Evolutionary conservation across 306 rosid species (phyloP).

Genomic region (Quercus cerris): DNA sequence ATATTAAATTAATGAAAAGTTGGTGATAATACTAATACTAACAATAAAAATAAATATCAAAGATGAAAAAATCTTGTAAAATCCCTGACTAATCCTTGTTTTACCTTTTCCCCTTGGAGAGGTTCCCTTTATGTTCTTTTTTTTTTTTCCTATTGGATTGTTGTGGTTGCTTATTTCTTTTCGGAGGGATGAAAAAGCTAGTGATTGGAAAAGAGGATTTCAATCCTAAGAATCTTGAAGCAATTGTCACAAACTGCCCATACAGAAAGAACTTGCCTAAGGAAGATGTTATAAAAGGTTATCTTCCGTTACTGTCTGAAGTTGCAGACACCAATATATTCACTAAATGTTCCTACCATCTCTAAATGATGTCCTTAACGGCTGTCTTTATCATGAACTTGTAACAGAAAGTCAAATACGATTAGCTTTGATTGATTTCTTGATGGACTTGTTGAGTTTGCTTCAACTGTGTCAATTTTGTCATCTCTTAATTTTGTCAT

Average conservation of each 20-base stretch:
- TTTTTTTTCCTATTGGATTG: constrained; percentile 1
- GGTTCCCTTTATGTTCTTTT: not conserved
- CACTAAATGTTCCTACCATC: not conserved
- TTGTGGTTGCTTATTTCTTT: constrained; percentile 37
- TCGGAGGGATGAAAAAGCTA: constrained; percentile 86
- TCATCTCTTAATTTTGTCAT: too few species aligned
- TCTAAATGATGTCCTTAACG: constrained; percentile 25
- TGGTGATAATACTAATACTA: too few species aligned
- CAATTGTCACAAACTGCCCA: constrained; percentile 74
- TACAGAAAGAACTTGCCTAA: constrained; percentile 78
- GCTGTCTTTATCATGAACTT: constrained; percentile 32
- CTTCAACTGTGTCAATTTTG: not conserved
- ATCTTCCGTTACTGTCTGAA: constrained; percentile 20
- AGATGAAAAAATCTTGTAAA: not conserved
- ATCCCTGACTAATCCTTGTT: not conserved
- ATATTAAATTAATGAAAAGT: not conserved
- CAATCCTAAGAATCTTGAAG: constrained; percentile 82
- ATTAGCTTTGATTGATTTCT: constrained; percentile 83
- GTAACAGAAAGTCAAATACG: constrained; percentile 76
- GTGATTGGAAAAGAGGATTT: constrained; percentile 90
- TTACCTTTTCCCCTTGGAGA: not conserved
- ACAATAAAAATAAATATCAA: not conserved
- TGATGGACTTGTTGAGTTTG: constrained; percentile 86
- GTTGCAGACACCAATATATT: not conserved
- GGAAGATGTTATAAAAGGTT: constrained; percentile 84